phyloP scores from a whole-genome alignment of 1,284 basidiomycete genomes.

The Cryptococcus sp. region DNA sequence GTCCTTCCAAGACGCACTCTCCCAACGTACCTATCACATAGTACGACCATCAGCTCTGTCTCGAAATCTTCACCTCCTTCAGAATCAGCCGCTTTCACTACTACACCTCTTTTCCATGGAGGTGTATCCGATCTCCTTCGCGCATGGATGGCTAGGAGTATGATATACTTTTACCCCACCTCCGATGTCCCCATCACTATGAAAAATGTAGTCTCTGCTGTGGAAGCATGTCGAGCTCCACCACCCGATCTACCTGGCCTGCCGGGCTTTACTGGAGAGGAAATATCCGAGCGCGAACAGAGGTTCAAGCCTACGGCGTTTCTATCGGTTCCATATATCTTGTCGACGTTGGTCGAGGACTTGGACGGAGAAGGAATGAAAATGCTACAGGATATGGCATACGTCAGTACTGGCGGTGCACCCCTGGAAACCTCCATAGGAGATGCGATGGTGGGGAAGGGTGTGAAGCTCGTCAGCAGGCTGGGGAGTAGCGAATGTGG shows the following conservation, averaged over 20 bases:
- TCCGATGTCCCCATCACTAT: conserved; percentile 43
- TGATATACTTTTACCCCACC: conserved; percentile 47
- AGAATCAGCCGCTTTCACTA: conserved; percentile 44
- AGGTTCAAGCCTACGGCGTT: conserved; percentile 25
- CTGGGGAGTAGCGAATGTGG: conserved; percentile 49
- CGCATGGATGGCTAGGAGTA: conserved; percentile 45
- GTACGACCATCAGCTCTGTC: neutral
- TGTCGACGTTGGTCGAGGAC: conserved; percentile 41
- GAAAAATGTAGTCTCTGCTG: conserved; percentile 32
- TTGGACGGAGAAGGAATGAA: conserved; percentile 23
- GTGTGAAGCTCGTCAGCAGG: conserved; percentile 46
- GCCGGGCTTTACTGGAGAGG: neutral
- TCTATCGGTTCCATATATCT: conserved; percentile 46
- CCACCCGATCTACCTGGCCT: conserved; percentile 3
- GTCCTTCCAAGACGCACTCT: conserved; percentile 33
- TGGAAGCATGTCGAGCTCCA: conserved; percentile 25
- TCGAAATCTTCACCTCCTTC: conserved; percentile 1
- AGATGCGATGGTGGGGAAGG: conserved; percentile 37
- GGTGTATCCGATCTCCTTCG: conserved; percentile 49
- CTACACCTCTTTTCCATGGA: conserved; percentile 51
- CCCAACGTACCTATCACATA: conserved; percentile 14
- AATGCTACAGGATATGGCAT: conserved; percentile 40
- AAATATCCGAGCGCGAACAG: conserved; percentile 10
- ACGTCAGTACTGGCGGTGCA: conserved; percentile 49
- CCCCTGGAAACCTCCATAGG: conserved; percentile 45